phyloP scores from a whole-genome alignment of 2,329 filamentous ascomycete genomes.

The Pyricularia sp. region DNA sequence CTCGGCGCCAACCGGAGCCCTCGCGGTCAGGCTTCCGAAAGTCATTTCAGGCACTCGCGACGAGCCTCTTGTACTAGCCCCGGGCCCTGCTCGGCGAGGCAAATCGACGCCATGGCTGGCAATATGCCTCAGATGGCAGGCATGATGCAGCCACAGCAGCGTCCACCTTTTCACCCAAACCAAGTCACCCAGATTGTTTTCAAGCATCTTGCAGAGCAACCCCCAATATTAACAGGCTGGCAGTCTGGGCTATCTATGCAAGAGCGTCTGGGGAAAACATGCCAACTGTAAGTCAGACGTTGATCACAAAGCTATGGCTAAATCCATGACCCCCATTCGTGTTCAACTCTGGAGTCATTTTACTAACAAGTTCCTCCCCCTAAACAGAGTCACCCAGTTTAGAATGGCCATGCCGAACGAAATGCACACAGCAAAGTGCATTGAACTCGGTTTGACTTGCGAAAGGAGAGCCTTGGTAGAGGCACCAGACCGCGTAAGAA shows the following conservation, averaged over 20 bases:
- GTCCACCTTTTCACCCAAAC: slow-evolving; percentile 39
- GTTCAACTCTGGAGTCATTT: neutral
- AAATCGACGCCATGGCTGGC: slow-evolving; percentile 45
- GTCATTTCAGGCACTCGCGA: neutral
- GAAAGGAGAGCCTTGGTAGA: neutral
- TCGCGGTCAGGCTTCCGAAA: neutral
- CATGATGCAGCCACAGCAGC: slow-evolving; percentile 37
- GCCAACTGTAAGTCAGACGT: slow-evolving; percentile 28
- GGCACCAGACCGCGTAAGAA: neutral
- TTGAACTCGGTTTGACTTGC: neutral
- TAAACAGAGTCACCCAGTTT: neutral
- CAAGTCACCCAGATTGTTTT: slow-evolving; percentile 31
- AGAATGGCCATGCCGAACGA: neutral
- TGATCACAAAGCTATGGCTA: neutral
- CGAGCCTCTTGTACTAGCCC: neutral
- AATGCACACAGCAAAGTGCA: neutral
- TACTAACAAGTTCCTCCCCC: neutral
- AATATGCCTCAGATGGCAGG: slow-evolving; percentile 38
- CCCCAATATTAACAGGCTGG: slow-evolving; percentile 26
- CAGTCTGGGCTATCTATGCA: slow-evolving; percentile 25
- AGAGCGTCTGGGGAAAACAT: slow-evolving; percentile 32
- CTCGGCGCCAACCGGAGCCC: neutral
- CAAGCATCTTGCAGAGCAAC: slow-evolving; percentile 17
- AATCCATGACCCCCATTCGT: neutral
- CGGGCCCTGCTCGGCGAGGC: slow-evolving; percentile 1